phyloP scores from a whole-genome alignment of 148 eudicot genomes.

The Polygonum aviculare region DNA sequence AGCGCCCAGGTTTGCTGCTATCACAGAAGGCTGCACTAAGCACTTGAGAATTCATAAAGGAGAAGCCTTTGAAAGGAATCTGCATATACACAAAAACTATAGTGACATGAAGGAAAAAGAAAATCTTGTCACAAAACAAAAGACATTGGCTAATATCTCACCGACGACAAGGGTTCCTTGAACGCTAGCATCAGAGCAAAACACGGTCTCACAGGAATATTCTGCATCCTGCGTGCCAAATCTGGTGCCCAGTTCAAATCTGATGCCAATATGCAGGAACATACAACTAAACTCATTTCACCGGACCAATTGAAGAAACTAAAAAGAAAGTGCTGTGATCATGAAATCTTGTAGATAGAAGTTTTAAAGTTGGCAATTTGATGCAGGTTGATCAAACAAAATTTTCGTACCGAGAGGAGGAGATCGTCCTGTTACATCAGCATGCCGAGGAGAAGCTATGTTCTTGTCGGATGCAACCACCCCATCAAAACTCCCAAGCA shows the following conservation, averaged over 20 bases:
- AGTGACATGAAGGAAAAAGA: neutral
- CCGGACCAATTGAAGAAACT: neutral
- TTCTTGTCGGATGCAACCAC: constrained; percentile 82
- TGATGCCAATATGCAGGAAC: constrained; percentile 13
- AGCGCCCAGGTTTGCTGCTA: constrained; percentile 90
- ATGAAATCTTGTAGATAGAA: neutral
- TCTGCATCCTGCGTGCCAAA: constrained; percentile 42
- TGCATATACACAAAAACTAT: constrained; percentile 13
- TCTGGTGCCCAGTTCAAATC: constrained; percentile 55
- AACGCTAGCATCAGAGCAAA: constrained; percentile 96
- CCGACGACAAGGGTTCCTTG: constrained; percentile 56
- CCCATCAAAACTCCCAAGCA: constrained; percentile 68
- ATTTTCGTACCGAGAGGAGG: constrained; percentile 69
- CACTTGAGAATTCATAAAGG: constrained; percentile 57
- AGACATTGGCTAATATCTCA: constrained; percentile 25
- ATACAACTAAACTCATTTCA: neutral
- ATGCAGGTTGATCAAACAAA: constrained; percentile 1
- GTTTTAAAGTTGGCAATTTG: too few relatives aligned
- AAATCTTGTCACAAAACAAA: neutral
- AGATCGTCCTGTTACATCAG: constrained; percentile 46
- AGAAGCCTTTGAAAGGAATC: constrained; percentile 68
- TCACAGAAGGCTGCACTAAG: constrained; percentile 72
- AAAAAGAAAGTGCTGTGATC: neutral
- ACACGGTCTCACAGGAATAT: constrained; percentile 65
- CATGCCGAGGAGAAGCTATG: constrained; percentile 51